Evolutionary conservation across 2,329 filamentous ascomycete species (phyloP), one percentile per base, ranked within the genome.

Genomic region (Ceratocystis ficicola): DNA sequence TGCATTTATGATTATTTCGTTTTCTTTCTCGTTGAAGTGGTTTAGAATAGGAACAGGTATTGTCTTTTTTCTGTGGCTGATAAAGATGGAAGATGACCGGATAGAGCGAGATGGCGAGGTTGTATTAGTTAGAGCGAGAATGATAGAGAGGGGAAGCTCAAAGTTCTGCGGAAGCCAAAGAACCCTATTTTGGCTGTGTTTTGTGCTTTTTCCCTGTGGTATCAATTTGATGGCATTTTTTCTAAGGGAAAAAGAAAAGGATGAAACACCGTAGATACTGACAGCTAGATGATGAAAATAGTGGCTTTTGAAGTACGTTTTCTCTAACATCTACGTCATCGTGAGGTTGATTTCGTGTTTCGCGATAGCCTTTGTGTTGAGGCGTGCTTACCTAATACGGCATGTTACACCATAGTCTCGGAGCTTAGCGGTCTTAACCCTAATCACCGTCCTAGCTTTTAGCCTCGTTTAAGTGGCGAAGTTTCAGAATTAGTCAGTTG

Each of bases 1-100:
- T 59, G 55, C 55, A 36, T 59, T 59, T 59, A 59, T 36, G 55
- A 59, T 52, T 59, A 10, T 30, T 36, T 59, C 17, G 10, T 36
- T 32, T 12, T 52, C 22, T 59, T 36, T 59, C 10, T 41, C 36
- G n/a, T 59, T 20, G 55, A 59, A 17, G 15, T 59, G 28, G 55
- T 30, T 59, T 59, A 59, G 55, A 59, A 36, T 59, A 30, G 25
- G 55, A 59, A 36, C 36, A 41, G 12, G 55, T 5, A 59, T 59
- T 30, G 20, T 3, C n/a, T 30, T 32, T 30, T 32, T n/a, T 2
- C 30, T 10, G 32, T 30, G 28, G 15, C 15, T 28, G 61, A 65
- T 12, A 28, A 63, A 65, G 22, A 41, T 15, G 36, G 36, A 41
- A 41, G 44, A 32, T 65, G 41, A 44, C 17, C 44, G 44, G 44